These are phyloP conservation scores for Colletotrichum limetticola DNA, from an alignment of 2,329 filamentous ascomycete genomes.

Conservation along the genomic window DNA sequence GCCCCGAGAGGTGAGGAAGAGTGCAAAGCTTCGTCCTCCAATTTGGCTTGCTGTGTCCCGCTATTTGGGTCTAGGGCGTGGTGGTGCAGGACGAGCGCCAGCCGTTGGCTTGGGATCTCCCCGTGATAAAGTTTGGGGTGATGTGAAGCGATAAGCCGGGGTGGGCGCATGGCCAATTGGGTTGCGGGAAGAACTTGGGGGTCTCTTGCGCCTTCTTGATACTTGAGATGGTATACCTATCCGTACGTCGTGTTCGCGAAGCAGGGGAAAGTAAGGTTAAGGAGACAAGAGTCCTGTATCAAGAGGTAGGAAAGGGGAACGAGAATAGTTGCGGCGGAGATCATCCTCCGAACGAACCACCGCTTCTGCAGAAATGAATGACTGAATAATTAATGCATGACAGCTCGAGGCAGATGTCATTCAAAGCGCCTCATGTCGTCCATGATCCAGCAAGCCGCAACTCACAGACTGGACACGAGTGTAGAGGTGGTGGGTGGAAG, in stretches of 20 bases:
- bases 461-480: neutral
- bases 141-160: conserved; percentile 12
- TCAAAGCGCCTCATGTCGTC: neutral
- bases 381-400: neutral
- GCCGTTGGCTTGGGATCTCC: conserved; percentile 24
- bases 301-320: neutral
- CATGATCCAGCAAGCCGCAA: neutral
- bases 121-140: conserved; percentile 18
- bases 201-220: neutral
- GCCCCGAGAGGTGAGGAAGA: neutral
- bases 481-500: neutral
- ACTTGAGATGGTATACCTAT: neutral
- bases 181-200: neutral
- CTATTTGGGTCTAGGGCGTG: conserved; percentile 3
- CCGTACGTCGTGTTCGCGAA: neutral
- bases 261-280: neutral
- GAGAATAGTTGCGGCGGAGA: neutral
- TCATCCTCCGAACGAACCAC: neutral
- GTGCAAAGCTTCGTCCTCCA: neutral
- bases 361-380: neutral
- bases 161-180: conserved; percentile 15
- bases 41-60: neutral
- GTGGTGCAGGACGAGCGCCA: conserved; percentile 1
- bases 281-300: neutral
- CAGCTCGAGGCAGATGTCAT: neutral